These are phyloP conservation scores for Lactarius indigo DNA, from an alignment of 768 basidiomycete genomes.

Conservation along the genomic window DNA sequence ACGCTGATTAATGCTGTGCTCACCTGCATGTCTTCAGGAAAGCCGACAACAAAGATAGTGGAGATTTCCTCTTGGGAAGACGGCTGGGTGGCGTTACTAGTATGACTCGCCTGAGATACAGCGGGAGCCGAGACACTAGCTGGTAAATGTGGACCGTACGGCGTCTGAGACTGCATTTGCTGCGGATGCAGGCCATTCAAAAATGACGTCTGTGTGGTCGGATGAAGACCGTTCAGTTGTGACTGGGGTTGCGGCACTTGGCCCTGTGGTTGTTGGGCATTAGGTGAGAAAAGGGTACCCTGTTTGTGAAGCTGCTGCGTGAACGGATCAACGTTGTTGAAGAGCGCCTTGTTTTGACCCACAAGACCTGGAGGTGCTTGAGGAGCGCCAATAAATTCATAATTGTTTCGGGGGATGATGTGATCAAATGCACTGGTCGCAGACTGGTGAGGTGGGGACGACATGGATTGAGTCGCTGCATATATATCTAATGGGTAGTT, in stretches of 20 bases:
- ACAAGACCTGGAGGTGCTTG: conserved; percentile 19
- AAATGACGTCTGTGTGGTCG: conserved; percentile 34
- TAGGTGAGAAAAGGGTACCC: conserved; percentile 31
- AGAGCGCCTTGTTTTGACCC: conserved; percentile 22
- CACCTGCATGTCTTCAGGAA: conserved; percentile 98
- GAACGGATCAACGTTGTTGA: conserved; percentile 24
- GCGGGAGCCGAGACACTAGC: conserved; percentile 36
- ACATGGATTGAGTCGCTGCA: conserved; percentile 22
- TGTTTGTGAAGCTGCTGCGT: conserved; percentile 23
- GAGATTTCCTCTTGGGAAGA: conserved; percentile 79
- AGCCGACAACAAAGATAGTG: conserved; percentile 97
- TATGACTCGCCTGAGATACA: conserved; percentile 26
- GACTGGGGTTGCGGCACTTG: conserved; percentile 35
- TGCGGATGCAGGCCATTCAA: conserved; percentile 38
- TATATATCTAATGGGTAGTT: conserved; percentile 26
- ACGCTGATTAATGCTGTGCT: conserved; percentile 29
- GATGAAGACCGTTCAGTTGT: conserved; percentile 33
- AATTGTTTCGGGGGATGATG: conserved; percentile 16
- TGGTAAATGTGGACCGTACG: conserved; percentile 67
- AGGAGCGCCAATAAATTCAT: conserved; percentile 20
- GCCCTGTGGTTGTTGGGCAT: conserved; percentile 36
- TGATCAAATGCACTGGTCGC: conserved; percentile 23
- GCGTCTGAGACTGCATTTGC: conserved; percentile 63
- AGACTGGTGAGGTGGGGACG: conserved; percentile 24
- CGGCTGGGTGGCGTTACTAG: conserved; percentile 31